phyloP scores from a whole-genome alignment of 306 rosid genomes.

The Arachis stenosperma region DNA sequence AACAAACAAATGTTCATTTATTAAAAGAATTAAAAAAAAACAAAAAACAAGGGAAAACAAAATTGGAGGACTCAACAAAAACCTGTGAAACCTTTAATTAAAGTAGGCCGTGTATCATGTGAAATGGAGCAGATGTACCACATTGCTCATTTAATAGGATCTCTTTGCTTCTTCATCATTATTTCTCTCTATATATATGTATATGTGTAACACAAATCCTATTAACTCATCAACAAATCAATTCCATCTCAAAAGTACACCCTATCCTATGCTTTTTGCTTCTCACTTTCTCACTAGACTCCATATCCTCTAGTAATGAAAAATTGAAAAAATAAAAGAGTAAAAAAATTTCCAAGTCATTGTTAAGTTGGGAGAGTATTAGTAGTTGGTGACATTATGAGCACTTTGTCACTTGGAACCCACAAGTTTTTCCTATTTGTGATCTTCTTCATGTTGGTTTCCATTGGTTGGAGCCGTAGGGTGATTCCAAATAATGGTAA shows the following conservation, averaged over 20 bases:
- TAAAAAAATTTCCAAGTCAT: background rate
- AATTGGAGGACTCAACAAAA: constrained; percentile 49
- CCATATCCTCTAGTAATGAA: constrained; percentile 31
- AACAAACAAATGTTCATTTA: background rate
- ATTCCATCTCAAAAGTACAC: constrained; percentile 27
- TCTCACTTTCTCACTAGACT: constrained; percentile 8
- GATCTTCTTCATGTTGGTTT: constrained; percentile 51
- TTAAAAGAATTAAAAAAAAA: too few species aligned
- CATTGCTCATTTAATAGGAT: constrained; percentile 59
- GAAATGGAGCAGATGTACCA: constrained; percentile 61
- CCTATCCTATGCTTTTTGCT: constrained; percentile 13
- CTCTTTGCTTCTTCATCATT: constrained; percentile 16
- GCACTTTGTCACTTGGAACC: constrained; percentile 45
- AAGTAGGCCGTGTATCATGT: constrained; percentile 80
- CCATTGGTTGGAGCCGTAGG: constrained; percentile 48
- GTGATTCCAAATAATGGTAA: constrained; percentile 49
- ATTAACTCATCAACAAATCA: background rate
- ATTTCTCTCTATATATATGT: too few species aligned
- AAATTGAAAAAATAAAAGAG: background rate
- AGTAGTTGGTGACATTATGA: constrained; percentile 49
- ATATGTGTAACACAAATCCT: constrained; percentile 6
- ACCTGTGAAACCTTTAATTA: constrained; percentile 65
- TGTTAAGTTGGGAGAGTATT: constrained; percentile 17
- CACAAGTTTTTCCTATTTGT: constrained; percentile 44
- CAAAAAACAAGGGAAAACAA: background rate